Percentiles rank a stretch among this genome's conserved stretches.
These are phyloP conservation scores for Saprolegnia diclina DNA, from an alignment of 352 stramenopile species.

Conservation along the genomic window DNA sequence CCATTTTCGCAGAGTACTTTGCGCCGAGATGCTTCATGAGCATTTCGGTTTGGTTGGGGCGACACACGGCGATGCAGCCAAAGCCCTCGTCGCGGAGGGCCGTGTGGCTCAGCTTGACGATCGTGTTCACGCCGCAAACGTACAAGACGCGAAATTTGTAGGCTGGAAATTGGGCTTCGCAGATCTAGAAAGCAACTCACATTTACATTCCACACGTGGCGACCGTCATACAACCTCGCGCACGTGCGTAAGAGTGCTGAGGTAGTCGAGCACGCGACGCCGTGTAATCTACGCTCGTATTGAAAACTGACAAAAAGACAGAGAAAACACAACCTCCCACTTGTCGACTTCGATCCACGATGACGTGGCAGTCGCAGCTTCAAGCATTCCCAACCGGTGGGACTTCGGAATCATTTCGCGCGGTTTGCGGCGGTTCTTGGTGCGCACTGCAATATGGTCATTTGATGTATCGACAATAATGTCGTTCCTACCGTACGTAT, in stretches of 20 bases:
- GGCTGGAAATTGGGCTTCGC: constrained; percentile 50
- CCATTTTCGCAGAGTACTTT: constrained; percentile 29
- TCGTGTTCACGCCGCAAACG: constrained; percentile 70
- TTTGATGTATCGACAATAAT: not conserved
- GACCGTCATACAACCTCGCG: constrained; percentile 31
- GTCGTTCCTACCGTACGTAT: constrained; percentile 38
- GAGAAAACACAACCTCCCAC: constrained; percentile 37
- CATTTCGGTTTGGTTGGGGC: constrained; percentile 61
- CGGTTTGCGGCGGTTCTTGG: constrained; percentile 62
- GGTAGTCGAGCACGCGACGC: constrained; percentile 62
- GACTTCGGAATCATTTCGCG: constrained; percentile 72
- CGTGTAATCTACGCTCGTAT: constrained; percentile 42
- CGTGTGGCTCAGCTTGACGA: constrained; percentile 71
- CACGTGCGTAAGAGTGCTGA: constrained; percentile 65
- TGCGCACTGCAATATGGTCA: constrained; percentile 33
- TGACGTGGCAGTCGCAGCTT: constrained; percentile 54
- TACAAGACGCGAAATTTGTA: constrained; percentile 72
- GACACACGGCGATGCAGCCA: constrained; percentile 58
- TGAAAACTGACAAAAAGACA: not conserved
- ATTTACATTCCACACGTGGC: too few species aligned
- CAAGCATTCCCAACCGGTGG: constrained; percentile 55
- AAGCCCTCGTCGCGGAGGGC: constrained; percentile 61
- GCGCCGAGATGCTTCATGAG: constrained; percentile 66
- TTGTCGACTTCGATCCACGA: constrained; percentile 84
- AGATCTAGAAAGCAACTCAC: constrained; percentile 36